These are phyloP conservation scores for Chaetomidium leptoderma DNA, from an alignment of 495 filamentous ascomycete genomes.

Conservation along the genomic window DNA sequence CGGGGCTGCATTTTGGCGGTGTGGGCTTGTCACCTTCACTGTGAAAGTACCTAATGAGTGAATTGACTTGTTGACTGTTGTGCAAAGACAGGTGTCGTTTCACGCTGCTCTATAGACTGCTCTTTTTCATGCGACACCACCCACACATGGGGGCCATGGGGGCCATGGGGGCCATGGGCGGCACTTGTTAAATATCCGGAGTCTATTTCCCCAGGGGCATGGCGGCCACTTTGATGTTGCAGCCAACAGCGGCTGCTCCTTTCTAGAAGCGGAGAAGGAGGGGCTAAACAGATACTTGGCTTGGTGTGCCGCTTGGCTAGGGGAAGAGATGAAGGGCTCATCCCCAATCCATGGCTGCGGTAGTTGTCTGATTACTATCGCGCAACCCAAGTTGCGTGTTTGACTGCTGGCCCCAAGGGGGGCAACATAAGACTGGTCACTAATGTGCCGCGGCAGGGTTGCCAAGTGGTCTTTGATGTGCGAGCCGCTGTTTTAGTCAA, in stretches of 20 bases:
- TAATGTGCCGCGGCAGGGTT: no score
- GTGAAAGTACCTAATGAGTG: background rate
- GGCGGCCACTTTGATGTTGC: background rate
- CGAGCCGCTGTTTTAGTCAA: no score
- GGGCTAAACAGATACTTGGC: background rate
- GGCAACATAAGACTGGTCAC: no score
- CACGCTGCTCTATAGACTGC: background rate
- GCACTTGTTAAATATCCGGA: slow-evolving; percentile 6
- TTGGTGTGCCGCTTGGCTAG: background rate
- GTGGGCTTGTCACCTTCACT: background rate
- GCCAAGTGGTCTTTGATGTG: no score
- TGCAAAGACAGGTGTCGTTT: background rate
- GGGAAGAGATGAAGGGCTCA: no score
- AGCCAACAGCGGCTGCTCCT: background rate
- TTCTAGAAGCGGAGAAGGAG: slow-evolving; percentile 2
- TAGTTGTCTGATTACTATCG: no score
- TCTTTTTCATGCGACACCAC: background rate
- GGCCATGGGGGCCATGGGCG: background rate
- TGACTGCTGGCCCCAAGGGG: no score
- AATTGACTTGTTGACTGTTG: no score
- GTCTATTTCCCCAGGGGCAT: background rate
- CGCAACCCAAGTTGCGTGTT: no score
- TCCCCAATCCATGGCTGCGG: no score
- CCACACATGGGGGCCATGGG: background rate
- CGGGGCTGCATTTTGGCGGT: slow-evolving; percentile 28